Percentiles rank a stretch among this genome's conserved stretches.
Evolutionary conservation across 2,329 filamentous ascomycete genomes (phyloP).

Genomic region (Torrubiellomyces zombiae): DNA sequence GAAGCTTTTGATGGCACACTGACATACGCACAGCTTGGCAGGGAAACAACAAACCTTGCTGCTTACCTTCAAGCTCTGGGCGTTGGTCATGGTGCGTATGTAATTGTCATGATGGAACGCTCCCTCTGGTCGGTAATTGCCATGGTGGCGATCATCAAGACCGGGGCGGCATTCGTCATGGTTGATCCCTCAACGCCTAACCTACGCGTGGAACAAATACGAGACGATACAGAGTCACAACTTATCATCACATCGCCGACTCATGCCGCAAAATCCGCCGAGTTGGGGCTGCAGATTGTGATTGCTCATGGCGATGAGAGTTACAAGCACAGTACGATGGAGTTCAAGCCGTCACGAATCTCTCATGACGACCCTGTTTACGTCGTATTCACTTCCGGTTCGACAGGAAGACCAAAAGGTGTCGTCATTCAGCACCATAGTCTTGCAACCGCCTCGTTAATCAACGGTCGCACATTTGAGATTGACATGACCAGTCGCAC

Average conservation of each 20-base stretch:
- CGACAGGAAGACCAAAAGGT: conserved; percentile 31
- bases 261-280: neutral
- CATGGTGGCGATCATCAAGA: conserved; percentile 14
- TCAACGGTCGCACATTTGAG: conserved; percentile 1
- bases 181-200: conserved; percentile 9
- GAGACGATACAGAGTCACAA: conserved; percentile 1
- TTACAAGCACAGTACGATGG: neutral
- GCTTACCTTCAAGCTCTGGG: conserved; percentile 2
- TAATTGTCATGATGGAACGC: conserved; percentile 1
- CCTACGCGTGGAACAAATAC: conserved; percentile 3
- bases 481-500: neutral
- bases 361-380: conserved; percentile 5
- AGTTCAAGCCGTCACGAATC: neutral
- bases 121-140: conserved; percentile 6
- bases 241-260: conserved; percentile 2
- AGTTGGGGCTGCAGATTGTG: conserved; percentile 1
- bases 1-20: conserved; percentile 2
- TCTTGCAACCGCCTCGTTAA: conserved; percentile 2
- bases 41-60: conserved; percentile 2
- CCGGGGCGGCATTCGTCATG: conserved; percentile 15
- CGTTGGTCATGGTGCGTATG: neutral
- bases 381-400: conserved; percentile 36
- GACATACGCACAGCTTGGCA: conserved; percentile 5
- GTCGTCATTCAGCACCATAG: conserved; percentile 4
- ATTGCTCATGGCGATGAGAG: neutral